Evolutionary conservation across 129 eudicot genomes (phyloP), one percentile per base, ranked within the genome.

Genomic region (Flaveria ramosissima): DNA sequence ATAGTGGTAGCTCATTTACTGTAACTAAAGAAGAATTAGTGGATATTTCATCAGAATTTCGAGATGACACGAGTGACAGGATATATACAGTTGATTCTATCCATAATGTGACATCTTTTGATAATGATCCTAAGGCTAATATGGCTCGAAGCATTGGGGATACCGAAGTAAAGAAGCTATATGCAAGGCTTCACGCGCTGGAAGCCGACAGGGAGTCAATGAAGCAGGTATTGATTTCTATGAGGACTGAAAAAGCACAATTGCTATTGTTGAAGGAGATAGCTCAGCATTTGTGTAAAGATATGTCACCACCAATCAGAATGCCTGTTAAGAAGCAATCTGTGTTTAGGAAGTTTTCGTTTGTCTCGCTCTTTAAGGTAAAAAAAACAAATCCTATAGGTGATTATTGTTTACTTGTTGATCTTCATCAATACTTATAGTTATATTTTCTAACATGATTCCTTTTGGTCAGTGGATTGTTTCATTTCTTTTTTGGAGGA

Each of bases 171-270:
- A 86, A 86, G 79, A 94, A 91, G 83, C 83, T 94, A 27, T 89
- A 89, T 42, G 81, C 85, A 76, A 89, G 97, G 83, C 96, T 94
- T 86, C 98, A 94, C 76, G 92, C 93, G 24, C 92, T 94, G 63
- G 98, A 94, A 79, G 98, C 96, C 20, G 98, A 94, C 30, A 89
- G 96, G 69, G 98, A 94, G 74, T 91, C 97, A 3, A 88, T 94
- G 98, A 91, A 92, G 84, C 96, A 89, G 83, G 87, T 92, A 8
- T 84, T 94, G 27, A 83, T 94, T 23, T 87, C 97, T 56, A 85
- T 91, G 92, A 82, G 97, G 50, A 91, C 98, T 39, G 98, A 94
- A 82, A 94, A 94, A 83, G 97, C 98, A 65, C 98, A 94, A 41
- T 66, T 91, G 84, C 86, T 89, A 14, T 79, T 94, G 83, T 68